Evolutionary conservation across 768 basidiomycete genomes (phyloP), one percentile per base, ranked within the genome.

Genomic region (Chiua virens): DNA sequence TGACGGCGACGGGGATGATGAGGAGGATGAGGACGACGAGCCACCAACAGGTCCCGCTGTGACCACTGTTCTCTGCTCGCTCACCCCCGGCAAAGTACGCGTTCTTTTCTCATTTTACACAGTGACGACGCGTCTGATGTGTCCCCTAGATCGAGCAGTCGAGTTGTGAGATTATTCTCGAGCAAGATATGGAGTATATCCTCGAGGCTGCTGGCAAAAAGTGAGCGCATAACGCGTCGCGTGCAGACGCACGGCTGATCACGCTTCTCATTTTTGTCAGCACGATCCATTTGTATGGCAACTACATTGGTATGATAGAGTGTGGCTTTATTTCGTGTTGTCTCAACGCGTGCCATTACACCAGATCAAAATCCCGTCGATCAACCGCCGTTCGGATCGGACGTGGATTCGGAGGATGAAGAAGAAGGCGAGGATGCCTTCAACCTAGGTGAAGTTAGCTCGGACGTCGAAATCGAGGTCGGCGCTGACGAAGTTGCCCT

Each of bases 151-250:
- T 86, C 56, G 92, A 94, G 69, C 89, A 94, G 64, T 77, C 80
- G 14, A 70, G 77, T 11, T 73, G 87, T 35, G 83, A 93, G 65
- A 69, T 95, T 39, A 78, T 85, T 34, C 79, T 96, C 47, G 79
- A 84, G 53, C 78, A 80, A 23, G 81, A 83, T 13, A 80, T 80
- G 42, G 79, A 81, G 34, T 86, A 86, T 62, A 65, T 78, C 47
- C 82, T 95, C 64, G 80, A 87, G 64, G 73, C 81, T 42, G 77
- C 83, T 40, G 93, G 93, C 51, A 87, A 90, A 73, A 97, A 97
- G 89, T 92, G 57, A 56, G 77, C 57, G 13, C 45, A 22, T 20
- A 32, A 38, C 30, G 34, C 44, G 11, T 25, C 34, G 41, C 30
- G 14, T 22, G 23, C 40, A 13, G 10, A 8, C 27, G 14, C 1